Percentiles rank a stretch among this genome's conserved stretches.
phyloP scores from a whole-genome alignment of 805 yeast genomes.

The Candida ipomoeae region DNA sequence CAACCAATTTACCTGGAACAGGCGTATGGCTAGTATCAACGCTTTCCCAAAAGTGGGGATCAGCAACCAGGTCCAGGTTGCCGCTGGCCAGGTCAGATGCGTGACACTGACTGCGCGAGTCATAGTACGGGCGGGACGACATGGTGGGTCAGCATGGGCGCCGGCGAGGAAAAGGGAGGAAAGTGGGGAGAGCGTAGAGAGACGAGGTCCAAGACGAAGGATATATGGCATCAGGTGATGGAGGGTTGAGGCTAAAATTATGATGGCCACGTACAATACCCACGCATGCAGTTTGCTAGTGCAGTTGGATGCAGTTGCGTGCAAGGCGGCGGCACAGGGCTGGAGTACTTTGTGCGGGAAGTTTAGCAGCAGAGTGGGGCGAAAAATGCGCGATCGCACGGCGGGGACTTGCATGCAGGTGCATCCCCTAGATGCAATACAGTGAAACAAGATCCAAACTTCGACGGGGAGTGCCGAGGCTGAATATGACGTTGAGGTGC shows the following conservation, averaged over 20 bases:
- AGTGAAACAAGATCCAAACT: neutral
- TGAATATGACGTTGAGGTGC: no score
- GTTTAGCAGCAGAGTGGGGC: neutral
- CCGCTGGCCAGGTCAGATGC: neutral
- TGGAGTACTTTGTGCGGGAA: neutral
- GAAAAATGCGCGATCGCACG: neutral
- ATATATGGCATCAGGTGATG: neutral
- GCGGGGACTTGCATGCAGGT: neutral
- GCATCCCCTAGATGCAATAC: neutral
- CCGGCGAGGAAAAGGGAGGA: neutral
- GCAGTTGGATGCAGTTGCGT: neutral
- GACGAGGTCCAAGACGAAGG: neutral
- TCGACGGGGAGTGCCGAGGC: no score
- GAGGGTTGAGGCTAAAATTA: neutral
- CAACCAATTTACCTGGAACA: no score
- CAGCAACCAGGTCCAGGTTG: neutral
- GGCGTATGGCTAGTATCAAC: neutral
- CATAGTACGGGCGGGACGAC: conserved; percentile 2
- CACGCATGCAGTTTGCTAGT: conserved; percentile 4
- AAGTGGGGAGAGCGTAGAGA: neutral
- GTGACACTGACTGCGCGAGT: neutral
- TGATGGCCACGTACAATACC: conserved; percentile 2
- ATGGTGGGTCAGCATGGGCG: conserved; percentile 1
- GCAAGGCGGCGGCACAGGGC: neutral
- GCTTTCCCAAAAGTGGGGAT: neutral